phyloP scores from a whole-genome alignment of 164 flowering plant species.

The Pachysandra terminalis region DNA sequence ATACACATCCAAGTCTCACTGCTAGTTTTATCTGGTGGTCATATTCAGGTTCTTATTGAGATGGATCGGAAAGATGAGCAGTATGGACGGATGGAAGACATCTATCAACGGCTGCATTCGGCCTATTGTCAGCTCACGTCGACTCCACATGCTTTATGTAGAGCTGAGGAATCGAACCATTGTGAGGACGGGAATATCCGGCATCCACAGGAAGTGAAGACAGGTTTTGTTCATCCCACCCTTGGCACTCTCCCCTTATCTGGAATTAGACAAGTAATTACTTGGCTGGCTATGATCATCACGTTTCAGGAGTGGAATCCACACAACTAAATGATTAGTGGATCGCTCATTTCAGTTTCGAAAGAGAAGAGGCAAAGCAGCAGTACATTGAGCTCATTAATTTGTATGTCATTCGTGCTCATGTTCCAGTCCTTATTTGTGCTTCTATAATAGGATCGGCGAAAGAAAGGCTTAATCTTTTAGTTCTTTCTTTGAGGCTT shows the following conservation, averaged over 20 bases:
- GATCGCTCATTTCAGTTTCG: neutral
- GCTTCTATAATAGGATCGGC: too few species aligned
- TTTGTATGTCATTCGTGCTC: neutral
- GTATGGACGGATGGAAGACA: conserved; percentile 55
- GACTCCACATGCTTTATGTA: conserved; percentile 10
- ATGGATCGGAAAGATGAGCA: conserved; percentile 78
- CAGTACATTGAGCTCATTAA: neutral
- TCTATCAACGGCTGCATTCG: conserved; percentile 25
- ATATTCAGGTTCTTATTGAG: conserved; percentile 61
- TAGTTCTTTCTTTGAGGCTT: too few species aligned
- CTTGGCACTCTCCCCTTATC: conserved; percentile 14
- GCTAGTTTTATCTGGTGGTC: conserved; percentile 1
- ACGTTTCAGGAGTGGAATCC: conserved; percentile 20
- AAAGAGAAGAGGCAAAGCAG: neutral
- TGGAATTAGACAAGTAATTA: conserved; percentile 17
- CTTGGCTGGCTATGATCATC: conserved; percentile 24
- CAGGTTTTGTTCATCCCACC: conserved; percentile 25
- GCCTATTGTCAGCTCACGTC: neutral
- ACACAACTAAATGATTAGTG: neutral
- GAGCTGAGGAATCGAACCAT: conserved; percentile 11
- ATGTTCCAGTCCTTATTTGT: too few species aligned
- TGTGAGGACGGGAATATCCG: conserved; percentile 3
- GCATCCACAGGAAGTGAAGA: conserved; percentile 22
- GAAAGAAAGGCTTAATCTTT: too few species aligned
- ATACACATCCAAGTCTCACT: neutral